Conservation (phyloP, 192 early-diverging fungal genomes). For the Phycomyces blakesleeanus region DNA sequence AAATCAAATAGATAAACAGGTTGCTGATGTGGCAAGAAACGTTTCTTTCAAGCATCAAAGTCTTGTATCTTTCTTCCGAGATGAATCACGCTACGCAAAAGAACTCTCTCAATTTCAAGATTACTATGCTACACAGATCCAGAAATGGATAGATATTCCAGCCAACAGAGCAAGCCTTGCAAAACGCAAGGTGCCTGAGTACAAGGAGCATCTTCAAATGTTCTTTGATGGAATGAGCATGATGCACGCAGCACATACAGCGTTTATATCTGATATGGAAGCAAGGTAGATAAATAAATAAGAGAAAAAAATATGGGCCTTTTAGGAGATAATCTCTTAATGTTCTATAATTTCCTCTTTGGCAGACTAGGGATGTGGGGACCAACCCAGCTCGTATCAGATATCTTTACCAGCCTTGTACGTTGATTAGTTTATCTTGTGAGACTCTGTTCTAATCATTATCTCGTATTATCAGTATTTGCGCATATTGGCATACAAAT, state of each 20-base stretch:
- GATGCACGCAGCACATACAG: neutral
- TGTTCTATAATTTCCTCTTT: neutral
- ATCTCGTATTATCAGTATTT: neutral
- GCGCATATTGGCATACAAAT: neutral
- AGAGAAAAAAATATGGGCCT: neutral
- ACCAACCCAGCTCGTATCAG: slow-evolving; percentile 21
- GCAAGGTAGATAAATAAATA: slow-evolving; percentile 4
- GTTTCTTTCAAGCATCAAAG: slow-evolving; percentile 8
- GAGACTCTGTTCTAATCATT: neutral
- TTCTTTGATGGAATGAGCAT: neutral
- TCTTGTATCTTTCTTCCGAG: neutral
- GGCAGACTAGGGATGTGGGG: slow-evolving; percentile 10
- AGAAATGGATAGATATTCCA: slow-evolving; percentile 5
- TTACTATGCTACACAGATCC: neutral
- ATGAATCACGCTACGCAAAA: slow-evolving; percentile 1
- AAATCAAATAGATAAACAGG: slow-evolving; percentile 10
- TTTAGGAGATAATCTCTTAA: neutral
- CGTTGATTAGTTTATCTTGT: neutral
- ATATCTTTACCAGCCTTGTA: slow-evolving; percentile 11
- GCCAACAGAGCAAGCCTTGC: neutral
- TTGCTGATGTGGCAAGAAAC: slow-evolving; percentile 11
- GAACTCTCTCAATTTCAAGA: slow-evolving; percentile 12
- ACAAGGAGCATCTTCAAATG: neutral
- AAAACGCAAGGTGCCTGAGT: neutral
- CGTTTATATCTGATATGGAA: neutral